phyloP scores from a whole-genome alignment of 306 rosid species.

The Quercus wislizeni region DNA sequence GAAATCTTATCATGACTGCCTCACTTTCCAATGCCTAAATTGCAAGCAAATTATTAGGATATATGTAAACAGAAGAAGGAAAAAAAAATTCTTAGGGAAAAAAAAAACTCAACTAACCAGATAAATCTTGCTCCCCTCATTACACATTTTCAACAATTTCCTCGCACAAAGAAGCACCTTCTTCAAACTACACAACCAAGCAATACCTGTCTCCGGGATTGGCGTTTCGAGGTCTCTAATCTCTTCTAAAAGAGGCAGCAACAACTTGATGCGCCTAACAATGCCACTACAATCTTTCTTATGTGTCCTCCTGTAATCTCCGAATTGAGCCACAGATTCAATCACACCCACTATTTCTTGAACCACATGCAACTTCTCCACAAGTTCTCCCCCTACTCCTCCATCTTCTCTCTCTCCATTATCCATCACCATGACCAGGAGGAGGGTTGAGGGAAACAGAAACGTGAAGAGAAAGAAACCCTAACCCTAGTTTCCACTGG shows the following conservation, averaged over 20 bases:
- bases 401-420: constrained; percentile 15
- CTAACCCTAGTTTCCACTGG: constrained; percentile 30
- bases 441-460: constrained; percentile 4
- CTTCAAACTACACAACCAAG: constrained; percentile 47
- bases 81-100: neutral
- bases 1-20: constrained; percentile 63
- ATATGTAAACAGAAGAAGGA: neutral
- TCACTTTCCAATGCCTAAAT: constrained; percentile 69
- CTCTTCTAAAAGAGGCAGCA: constrained; percentile 72
- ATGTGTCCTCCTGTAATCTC: constrained; percentile 50
- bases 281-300: constrained; percentile 61
- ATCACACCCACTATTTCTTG: constrained; percentile 49
- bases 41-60: neutral
- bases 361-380: constrained; percentile 22
- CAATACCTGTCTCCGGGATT: constrained; percentile 32
- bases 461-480: constrained; percentile 19
- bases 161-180: constrained; percentile 52
- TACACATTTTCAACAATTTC: constrained; percentile 58
- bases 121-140: constrained; percentile 72
- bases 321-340: constrained; percentile 54
- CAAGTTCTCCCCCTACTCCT: constrained; percentile 7
- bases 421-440: constrained; percentile 30
- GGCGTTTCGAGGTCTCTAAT: constrained; percentile 46
- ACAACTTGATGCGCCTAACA: constrained; percentile 65
- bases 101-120: constrained; percentile 39